phyloP scores from a whole-genome alignment of 495 filamentous ascomycete species.

The Tuber aestivum region DNA sequence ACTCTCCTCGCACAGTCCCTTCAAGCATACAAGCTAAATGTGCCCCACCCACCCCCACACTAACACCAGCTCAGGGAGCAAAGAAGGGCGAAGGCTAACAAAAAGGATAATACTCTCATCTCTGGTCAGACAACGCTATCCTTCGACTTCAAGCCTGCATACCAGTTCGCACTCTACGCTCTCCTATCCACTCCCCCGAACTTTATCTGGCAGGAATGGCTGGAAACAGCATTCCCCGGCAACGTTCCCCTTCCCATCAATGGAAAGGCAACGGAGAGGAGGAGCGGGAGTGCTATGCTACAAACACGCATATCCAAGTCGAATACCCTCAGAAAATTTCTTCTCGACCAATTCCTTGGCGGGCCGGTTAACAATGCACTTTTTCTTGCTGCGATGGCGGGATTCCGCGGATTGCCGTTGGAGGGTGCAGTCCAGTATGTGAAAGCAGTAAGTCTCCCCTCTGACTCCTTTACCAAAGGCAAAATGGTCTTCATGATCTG shows the following conservation, averaged over 20 bases:
- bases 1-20: constrained; percentile 79
- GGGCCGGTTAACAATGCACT: constrained; percentile 69
- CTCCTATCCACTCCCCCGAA: constrained; percentile 76
- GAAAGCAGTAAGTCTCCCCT: constrained; percentile 27
- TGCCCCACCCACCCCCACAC: constrained; percentile 41
- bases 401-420: constrained; percentile 18
- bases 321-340: constrained; percentile 75
- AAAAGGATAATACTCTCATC: constrained; percentile 18
- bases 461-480: constrained; percentile 29
- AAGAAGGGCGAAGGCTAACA: constrained; percentile 12
- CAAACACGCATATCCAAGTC: constrained; percentile 54
- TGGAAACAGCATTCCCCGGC: constrained; percentile 33
- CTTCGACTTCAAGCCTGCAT: constrained; percentile 58
- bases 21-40: constrained; percentile 59
- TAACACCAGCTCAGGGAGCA: not conserved
- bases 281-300: constrained; percentile 36
- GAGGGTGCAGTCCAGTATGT: constrained; percentile 26
- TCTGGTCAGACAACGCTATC: constrained; percentile 48
- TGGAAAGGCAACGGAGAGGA: constrained; percentile 25
- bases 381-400: constrained; percentile 51
- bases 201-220: constrained; percentile 67
- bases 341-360: constrained; percentile 74
- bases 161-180: constrained; percentile 74
- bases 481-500: not conserved
- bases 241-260: constrained; percentile 44